Conservation (phyloP, 1,139 yeast species). For the Insectozyma bohioensis region DNA sequence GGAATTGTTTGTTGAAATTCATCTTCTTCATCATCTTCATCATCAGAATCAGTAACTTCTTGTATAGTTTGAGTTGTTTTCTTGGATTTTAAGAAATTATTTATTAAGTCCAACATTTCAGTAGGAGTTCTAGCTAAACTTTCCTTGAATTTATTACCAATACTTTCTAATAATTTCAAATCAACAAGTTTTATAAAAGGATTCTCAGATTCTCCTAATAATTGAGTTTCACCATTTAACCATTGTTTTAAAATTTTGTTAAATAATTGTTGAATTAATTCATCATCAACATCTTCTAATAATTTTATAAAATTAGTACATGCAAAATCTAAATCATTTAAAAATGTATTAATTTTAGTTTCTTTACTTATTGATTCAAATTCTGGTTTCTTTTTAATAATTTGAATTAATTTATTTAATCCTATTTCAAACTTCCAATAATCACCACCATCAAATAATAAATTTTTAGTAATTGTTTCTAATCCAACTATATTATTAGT, state of each 20-base stretch:
- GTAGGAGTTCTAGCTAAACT: constrained; percentile 60
- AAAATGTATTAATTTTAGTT: constrained; percentile 28
- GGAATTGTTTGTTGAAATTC: constrained; percentile 28
- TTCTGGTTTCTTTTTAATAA: constrained; percentile 19
- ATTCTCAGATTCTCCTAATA: constrained; percentile 28
- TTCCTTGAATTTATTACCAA: constrained; percentile 62
- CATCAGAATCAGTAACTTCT: constrained; percentile 18
- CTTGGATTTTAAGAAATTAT: constrained; percentile 38
- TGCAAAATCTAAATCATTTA: constrained; percentile 50
- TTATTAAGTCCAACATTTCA: constrained; percentile 57
- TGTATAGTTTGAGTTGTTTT: constrained; percentile 3
- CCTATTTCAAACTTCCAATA: constrained; percentile 55
- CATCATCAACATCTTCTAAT: constrained; percentile 51
- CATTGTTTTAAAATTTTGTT: constrained; percentile 57
- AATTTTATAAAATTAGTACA: constrained; percentile 48
- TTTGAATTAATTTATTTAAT: constrained; percentile 56
- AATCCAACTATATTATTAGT: constrained; percentile 26
- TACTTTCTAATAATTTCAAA: constrained; percentile 60
- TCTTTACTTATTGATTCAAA: constrained; percentile 20
- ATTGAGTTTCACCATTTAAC: constrained; percentile 28
- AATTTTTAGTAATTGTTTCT: constrained; percentile 41
- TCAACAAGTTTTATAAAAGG: constrained; percentile 61
- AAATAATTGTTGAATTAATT: constrained; percentile 49
- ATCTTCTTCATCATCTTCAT: constrained; percentile 43
- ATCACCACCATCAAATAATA: constrained; percentile 44